Evolutionary conservation across 2,329 filamentous ascomycete species (phyloP).

Genomic region (Cladorrhinum sp.): DNA sequence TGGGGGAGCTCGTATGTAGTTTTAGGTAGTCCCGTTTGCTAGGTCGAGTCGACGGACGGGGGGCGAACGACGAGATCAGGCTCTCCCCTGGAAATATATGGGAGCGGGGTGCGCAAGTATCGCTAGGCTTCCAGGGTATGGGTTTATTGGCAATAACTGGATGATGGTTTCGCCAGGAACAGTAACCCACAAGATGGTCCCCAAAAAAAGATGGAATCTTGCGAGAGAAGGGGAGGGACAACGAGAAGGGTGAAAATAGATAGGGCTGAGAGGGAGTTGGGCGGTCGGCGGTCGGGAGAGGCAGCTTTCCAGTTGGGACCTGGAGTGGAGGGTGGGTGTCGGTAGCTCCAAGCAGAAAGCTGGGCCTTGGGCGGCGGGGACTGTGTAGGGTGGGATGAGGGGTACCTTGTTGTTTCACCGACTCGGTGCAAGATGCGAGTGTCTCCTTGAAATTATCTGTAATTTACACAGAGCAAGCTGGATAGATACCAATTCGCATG

Average conservation of each 20-base stretch:
- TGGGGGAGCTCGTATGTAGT: not conserved
- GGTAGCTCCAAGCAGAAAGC: conserved; percentile 24
- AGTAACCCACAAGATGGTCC: not conserved
- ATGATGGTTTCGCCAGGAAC: not conserved
- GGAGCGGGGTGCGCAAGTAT: conserved; percentile 1
- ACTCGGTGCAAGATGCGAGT: conserved; percentile 2
- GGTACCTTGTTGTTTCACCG: conserved; percentile 19
- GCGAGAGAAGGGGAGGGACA: conserved; percentile 9
- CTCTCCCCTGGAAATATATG: conserved; percentile 3
- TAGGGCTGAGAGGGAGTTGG: conserved; percentile 31
- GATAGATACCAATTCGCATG: conserved; percentile 7
- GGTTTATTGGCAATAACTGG: not conserved
- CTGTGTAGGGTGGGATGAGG: conserved; percentile 17
- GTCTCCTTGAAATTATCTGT: not conserved
- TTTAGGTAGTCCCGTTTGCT: not conserved
- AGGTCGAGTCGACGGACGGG: not conserved
- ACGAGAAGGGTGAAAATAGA: conserved; percentile 17
- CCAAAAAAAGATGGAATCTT: not conserved
- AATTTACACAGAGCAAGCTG: not conserved
- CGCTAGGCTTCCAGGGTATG: not conserved
- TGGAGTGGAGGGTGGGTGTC: conserved; percentile 17
- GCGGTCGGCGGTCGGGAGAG: conserved; percentile 25
- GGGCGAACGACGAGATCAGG: not conserved
- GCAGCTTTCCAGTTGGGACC: conserved; percentile 14
- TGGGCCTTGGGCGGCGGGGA: conserved; percentile 14